phyloP scores from a whole-genome alignment of 2,329 filamentous ascomycete species.

The Elsinoe batatas region DNA sequence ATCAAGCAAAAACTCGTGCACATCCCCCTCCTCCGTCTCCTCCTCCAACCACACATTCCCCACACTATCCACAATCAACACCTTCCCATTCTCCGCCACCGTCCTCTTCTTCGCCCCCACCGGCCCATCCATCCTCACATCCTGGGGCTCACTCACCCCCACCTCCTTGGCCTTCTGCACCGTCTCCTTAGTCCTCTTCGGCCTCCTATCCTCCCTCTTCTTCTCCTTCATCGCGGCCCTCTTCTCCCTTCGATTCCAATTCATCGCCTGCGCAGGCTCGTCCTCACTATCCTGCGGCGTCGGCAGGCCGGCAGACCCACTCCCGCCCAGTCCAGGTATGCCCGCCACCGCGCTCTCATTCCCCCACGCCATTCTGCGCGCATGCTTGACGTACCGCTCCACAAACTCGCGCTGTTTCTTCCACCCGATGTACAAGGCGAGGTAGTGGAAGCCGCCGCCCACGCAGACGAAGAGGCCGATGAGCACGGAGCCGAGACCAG shows the following conservation, averaged over 20 bases:
- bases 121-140: slow-evolving; percentile 46
- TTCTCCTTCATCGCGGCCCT: slow-evolving; percentile 79
- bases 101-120: slow-evolving; percentile 77
- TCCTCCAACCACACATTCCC: slow-evolving; percentile 96
- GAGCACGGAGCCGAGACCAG: slow-evolving; percentile 77
- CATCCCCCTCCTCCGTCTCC: slow-evolving; percentile 73
- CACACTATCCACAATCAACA: slow-evolving; percentile 80
- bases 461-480: slow-evolving; percentile 70
- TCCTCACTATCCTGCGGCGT: slow-evolving; percentile 39
- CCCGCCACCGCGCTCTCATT: slow-evolving; percentile 57
- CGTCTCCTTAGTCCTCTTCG: slow-evolving; percentile 40
- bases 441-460: slow-evolving; percentile 80
- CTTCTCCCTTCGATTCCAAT: slow-evolving; percentile 70
- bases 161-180: slow-evolving; percentile 42
- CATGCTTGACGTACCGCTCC: slow-evolving; percentile 81
- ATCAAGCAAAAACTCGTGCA: slow-evolving; percentile 77
- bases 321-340: slow-evolving; percentile 55
- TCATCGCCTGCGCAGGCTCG: slow-evolving; percentile 43
- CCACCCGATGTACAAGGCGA: slow-evolving; percentile 75
- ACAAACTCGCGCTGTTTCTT: slow-evolving; percentile 87
- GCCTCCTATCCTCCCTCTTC: slow-evolving; percentile 54
- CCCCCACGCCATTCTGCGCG: slow-evolving; percentile 81
- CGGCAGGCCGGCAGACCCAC: slow-evolving; percentile 29
- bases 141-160: slow-evolving; percentile 46
- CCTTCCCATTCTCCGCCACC: slow-evolving; percentile 88